Percentiles rank a stretch among this genome's conserved stretches.
phyloP scores from a whole-genome alignment of 108 stramenopile genomes.

The Cyclotella baltica region DNA sequence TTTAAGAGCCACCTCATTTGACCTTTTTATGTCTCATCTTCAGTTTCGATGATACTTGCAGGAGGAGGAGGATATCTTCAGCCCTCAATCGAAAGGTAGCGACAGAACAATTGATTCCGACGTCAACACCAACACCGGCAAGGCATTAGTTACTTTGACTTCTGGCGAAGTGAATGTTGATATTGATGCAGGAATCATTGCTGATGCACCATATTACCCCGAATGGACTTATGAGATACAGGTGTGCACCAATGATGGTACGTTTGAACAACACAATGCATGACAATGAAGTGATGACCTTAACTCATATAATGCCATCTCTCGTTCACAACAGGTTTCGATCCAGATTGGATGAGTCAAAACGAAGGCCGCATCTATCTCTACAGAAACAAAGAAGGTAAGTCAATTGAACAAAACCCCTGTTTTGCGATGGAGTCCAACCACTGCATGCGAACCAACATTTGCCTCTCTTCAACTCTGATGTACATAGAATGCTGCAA shows the following conservation, averaged over 20 bases:
- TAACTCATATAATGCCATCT: not conserved
- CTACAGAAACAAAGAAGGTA: constrained; percentile 46
- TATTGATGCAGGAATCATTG: constrained; percentile 35
- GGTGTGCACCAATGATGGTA: constrained; percentile 49
- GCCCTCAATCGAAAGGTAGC: constrained; percentile 16
- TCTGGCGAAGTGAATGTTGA: constrained; percentile 35
- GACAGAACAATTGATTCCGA: constrained; percentile 26
- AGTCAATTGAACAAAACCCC: too few relatives aligned
- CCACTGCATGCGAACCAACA: too few relatives aligned
- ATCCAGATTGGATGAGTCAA: constrained; percentile 38
- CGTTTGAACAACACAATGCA: not conserved
- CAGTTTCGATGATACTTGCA: not conserved
- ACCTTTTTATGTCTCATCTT: not conserved
- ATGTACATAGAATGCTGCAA: constrained; percentile 42
- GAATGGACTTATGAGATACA: constrained; percentile 48
- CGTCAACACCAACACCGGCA: constrained; percentile 34
- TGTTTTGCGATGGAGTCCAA: too few relatives aligned
- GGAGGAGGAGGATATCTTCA: constrained; percentile 21
- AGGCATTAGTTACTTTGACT: constrained; percentile 32
- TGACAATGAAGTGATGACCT: not conserved
- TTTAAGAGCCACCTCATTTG: not conserved
- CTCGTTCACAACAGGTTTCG: constrained; percentile 13
- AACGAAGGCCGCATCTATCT: constrained; percentile 35
- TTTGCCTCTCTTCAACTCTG: too few relatives aligned
- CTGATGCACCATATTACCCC: constrained; percentile 46